Base-by-base conservation (phyloP, 805 yeast genomes). In the Ogataea polymorpha region DNA sequence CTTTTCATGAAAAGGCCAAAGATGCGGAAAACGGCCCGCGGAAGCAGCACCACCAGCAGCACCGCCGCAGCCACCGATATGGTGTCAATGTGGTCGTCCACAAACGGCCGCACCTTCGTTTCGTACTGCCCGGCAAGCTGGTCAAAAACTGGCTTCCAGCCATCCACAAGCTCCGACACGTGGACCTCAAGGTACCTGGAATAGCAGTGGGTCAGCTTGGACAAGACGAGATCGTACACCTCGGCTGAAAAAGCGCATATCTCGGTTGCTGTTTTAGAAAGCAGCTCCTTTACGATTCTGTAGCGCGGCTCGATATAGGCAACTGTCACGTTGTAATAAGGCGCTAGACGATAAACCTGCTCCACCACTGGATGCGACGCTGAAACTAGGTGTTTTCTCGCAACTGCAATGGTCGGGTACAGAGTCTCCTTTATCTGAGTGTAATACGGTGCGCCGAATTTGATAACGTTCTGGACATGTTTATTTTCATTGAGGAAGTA, bases 111-210 rank as follows among this genome's bases (percentile, higher is more conserved):
- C 21, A 49, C 11, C 23, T 34, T 47, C 12, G 30, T 23, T 15
- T 39, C 34, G 35, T 48, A 42, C 12, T 47, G 42, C 14, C 38
- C 47, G 14, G 25, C 26, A 11, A 53, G 14, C 29, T 53, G 56
- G 20, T 46, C 42, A 18, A 50, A 40, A 10, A 51, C 21, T 23
- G 58, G 55, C 9, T 40, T 34, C 32, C 46, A 48, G 5, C 44
- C 44, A 5, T 43, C 42, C 6, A 37, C 34, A 14, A 51, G 16
- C 10, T 35, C 33, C 16, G 33, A 42, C 37, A 51, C 41, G 28
- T 47, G 46, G 11, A 31, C 33, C 7, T 38, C 20, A 12, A 46
- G 25, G 18, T 47, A 42, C 28, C 34, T 38, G 20, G 28, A 10
- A 40, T 51, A 53, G 32, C 38, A 46, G 10, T 43, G 46, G 13